These are phyloP conservation scores for Mortierella antarctica DNA, from an alignment of 192 early-diverging fungal genomes.

Conservation along the genomic window DNA sequence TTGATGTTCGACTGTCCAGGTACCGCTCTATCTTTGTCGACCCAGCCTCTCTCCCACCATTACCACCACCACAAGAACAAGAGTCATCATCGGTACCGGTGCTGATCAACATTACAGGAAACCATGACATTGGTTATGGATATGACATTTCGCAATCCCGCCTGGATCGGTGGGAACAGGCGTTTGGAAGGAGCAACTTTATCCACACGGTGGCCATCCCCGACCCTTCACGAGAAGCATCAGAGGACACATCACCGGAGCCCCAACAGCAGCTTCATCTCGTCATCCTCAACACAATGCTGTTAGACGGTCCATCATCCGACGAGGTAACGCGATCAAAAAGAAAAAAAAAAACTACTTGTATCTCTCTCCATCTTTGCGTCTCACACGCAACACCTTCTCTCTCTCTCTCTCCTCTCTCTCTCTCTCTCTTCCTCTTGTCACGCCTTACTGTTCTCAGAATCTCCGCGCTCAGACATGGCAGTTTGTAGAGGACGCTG, in stretches of 20 bases:
- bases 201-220: conserved; percentile 14
- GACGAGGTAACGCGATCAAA: conserved; percentile 44
- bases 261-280: conserved; percentile 19
- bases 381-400: too few relatives aligned
- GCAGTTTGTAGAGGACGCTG: conserved; percentile 60
- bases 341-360: not conserved
- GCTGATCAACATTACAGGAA: conserved; percentile 67
- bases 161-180: conserved; percentile 61
- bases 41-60: conserved; percentile 3
- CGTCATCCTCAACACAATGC: conserved; percentile 53
- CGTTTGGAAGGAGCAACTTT: conserved; percentile 68
- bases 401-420: not conserved
- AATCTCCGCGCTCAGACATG: conserved; percentile 65
- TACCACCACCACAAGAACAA: conserved; percentile 7
- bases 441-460: conserved; percentile 11
- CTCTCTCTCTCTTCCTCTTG: too few relatives aligned
- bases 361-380: not conserved
- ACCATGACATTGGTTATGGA: conserved; percentile 78
- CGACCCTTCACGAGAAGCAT: too few relatives aligned
- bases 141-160: conserved; percentile 62
- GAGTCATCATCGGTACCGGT: conserved; percentile 18
- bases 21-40: conserved; percentile 68
- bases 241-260: not conserved
- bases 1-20: conserved; percentile 62
- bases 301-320: conserved; percentile 53